Percentiles rank a stretch among this genome's conserved stretches.
phyloP scores from a whole-genome alignment of 2,329 filamentous ascomycete species.

The Shiraia sp. region DNA sequence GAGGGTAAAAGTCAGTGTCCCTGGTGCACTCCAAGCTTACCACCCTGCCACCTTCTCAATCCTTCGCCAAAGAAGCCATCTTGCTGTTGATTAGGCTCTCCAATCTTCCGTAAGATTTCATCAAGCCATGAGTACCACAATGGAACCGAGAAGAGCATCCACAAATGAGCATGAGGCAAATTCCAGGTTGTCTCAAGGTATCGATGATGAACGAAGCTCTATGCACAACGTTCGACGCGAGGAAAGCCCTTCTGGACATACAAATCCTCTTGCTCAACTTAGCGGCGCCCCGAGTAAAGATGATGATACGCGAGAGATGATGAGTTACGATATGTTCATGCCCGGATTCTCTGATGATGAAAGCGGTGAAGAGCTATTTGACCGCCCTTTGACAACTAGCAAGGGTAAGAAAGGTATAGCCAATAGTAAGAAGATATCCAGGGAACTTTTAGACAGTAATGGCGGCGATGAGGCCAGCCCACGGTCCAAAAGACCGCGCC shows the following conservation, averaged over 20 bases:
- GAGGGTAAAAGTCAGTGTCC: too few species aligned
- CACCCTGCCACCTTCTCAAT: too few species aligned
- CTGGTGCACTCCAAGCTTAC: too few species aligned
- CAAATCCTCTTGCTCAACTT: background rate
- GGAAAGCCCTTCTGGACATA: background rate
- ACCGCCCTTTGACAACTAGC: slow-evolving; percentile 7
- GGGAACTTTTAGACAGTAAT: slow-evolving; percentile 6
- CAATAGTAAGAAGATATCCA: slow-evolving; percentile 11
- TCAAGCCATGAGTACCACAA: too few species aligned
- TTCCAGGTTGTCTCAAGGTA: too few species aligned
- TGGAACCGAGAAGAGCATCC: too few species aligned
- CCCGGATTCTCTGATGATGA: slow-evolving; percentile 21
- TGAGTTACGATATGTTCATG: slow-evolving; percentile 5
- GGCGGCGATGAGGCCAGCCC: slow-evolving; percentile 4
- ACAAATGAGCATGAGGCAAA: too few species aligned
- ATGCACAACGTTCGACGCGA: background rate
- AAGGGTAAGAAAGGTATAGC: background rate
- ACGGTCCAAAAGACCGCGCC: slow-evolving; percentile 14
- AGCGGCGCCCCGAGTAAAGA: background rate
- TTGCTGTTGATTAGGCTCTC: too few species aligned
- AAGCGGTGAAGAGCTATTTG: slow-evolving; percentile 8
- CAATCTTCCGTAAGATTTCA: too few species aligned
- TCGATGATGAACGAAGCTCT: too few species aligned
- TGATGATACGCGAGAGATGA: background rate
- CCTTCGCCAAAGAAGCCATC: too few species aligned